Evolutionary conservation across 176 grass and related monocot genomes (phyloP).

Genomic region (Oryza punctata): DNA sequence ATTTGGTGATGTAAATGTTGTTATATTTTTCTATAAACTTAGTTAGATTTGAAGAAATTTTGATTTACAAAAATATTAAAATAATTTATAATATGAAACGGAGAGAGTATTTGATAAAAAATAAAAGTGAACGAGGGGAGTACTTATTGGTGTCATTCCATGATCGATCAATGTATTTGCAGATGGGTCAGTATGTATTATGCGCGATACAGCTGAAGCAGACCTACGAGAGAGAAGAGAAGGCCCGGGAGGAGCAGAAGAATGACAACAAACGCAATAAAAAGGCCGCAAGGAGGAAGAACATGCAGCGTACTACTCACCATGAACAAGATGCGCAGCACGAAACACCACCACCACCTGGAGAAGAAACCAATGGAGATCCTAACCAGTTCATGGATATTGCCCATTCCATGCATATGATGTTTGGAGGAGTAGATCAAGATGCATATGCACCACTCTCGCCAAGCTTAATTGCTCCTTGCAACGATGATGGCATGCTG

Average conservation of each 20-base stretch:
- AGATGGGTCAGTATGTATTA: constrained; percentile 30
- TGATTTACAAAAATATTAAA: no score
- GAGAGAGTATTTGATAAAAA: no score
- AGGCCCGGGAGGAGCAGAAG: background rate
- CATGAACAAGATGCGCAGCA: background rate
- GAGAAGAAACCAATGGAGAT: background rate
- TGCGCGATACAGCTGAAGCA: constrained; percentile 37
- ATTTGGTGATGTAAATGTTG: no score
- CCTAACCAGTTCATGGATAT: no score
- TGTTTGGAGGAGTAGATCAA: no score
- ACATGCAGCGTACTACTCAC: background rate
- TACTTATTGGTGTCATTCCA: background rate
- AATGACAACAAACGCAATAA: background rate
- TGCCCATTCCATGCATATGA: no score
- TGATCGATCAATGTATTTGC: background rate
- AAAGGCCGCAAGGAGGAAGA: background rate
- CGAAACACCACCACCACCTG: background rate
- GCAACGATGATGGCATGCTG: background rate
- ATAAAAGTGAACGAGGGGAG: no score
- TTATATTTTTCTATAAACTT: no score
- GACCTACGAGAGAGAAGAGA: background rate
- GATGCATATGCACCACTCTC: no score
- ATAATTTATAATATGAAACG: no score
- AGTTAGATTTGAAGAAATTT: no score
- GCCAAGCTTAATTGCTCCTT: background rate